A percentile compares a stretch with the other conserved stretches of the same genome.
Evolutionary conservation across 2,329 filamentous ascomycete species (phyloP).

Genomic region (Apiospora aurea): DNA sequence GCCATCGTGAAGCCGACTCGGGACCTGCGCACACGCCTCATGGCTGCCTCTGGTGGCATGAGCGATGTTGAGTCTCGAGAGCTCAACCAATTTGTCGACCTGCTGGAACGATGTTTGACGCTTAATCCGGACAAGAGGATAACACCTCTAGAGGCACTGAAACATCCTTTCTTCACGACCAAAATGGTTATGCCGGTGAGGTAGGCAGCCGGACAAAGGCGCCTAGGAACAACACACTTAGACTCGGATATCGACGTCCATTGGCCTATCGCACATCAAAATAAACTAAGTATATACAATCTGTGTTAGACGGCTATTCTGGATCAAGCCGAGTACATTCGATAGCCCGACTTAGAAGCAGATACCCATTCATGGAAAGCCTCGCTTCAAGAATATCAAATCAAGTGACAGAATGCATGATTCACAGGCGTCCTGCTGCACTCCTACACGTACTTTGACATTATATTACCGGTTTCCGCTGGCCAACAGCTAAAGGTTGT

Average conservation of each 20-base stretch:
- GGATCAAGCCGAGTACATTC: neutral
- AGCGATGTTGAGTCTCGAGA: slow-evolving; percentile 78
- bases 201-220: neutral
- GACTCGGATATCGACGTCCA: neutral
- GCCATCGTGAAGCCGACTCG: slow-evolving; percentile 77
- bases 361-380: too few relatives aligned
- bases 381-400: neutral
- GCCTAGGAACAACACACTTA: neutral
- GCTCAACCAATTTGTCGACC: slow-evolving; percentile 81
- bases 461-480: neutral
- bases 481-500: neutral
- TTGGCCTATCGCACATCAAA: neutral
- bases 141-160: slow-evolving; percentile 83
- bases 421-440: neutral
- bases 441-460: neutral
- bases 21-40: slow-evolving; percentile 82
- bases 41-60: slow-evolving; percentile 77
- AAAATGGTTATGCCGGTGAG: slow-evolving; percentile 36
- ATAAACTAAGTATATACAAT: neutral
- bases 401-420: neutral
- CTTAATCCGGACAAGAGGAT: slow-evolving; percentile 94
- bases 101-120: slow-evolving; percentile 86
- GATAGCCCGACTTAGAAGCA: neutral
- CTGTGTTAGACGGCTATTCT: neutral
- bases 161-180: slow-evolving; percentile 82